Percentiles rank a stretch among this genome's conserved stretches.
phyloP scores from a whole-genome alignment of 116 monocot species.

The Trichopus zeylanicus region DNA sequence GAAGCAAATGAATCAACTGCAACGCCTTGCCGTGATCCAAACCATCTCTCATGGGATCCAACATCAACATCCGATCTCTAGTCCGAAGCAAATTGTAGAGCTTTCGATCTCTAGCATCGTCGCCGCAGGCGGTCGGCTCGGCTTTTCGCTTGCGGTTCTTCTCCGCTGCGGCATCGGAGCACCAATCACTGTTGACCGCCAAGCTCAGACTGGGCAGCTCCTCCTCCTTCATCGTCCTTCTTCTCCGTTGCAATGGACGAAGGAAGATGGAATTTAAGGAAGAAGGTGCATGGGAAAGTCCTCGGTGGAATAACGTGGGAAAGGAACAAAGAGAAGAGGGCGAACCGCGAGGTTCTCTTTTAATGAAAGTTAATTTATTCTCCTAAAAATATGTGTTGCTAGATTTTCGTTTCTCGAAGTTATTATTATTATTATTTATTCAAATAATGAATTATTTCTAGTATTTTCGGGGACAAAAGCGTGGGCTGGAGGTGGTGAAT shows the following conservation, averaged over 20 bases:
- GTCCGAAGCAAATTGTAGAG: constrained; percentile 11
- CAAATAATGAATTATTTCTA: not conserved
- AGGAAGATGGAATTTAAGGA: not conserved
- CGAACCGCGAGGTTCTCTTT: not conserved
- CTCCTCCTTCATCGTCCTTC: not conserved
- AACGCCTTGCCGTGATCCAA: constrained; percentile 18
- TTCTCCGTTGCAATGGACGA: not conserved
- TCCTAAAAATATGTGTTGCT: no score
- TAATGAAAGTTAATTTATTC: not conserved
- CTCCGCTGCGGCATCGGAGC: not conserved
- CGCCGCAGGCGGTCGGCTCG: not conserved
- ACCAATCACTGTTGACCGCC: not conserved
- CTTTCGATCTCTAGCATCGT: not conserved
- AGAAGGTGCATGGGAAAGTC: not conserved
- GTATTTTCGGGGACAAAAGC: not conserved
- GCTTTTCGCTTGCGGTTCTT: constrained; percentile 6
- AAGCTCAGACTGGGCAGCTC: constrained; percentile 5
- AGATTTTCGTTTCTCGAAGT: no score
- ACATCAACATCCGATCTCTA: constrained; percentile 25
- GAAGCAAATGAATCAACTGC: constrained; percentile 30
- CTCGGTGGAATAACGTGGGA: not conserved
- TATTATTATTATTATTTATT: no score
- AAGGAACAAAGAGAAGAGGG: not conserved
- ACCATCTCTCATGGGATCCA: not conserved
- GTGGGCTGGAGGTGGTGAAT: constrained; percentile 1